Evolutionary conservation across 2,329 filamentous ascomycete genomes (phyloP).

Genomic region (Tolypocladium ophioglossoides): DNA sequence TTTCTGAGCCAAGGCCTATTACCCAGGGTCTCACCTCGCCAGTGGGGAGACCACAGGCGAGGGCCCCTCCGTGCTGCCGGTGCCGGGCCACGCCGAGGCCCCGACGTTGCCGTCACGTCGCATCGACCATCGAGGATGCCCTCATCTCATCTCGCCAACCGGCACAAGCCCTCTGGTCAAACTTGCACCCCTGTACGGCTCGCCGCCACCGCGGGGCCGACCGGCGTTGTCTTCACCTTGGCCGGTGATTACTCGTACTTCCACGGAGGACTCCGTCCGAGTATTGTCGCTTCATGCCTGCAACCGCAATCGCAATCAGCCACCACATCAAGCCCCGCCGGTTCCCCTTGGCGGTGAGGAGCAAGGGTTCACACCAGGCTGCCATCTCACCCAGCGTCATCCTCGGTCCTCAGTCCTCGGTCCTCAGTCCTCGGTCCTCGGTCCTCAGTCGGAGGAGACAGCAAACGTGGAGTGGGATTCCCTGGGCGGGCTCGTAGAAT

Average conservation of each 20-base stretch:
- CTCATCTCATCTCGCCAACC: background rate
- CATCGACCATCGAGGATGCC: background rate
- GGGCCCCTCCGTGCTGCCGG: background rate
- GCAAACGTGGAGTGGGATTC: background rate
- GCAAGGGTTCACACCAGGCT: no score
- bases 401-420: no score
- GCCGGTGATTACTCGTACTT: no score
- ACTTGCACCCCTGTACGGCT: background rate
- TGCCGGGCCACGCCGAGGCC: background rate
- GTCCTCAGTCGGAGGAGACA: background rate
- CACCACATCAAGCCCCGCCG: background rate
- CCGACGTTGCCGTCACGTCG: background rate
- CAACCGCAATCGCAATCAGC: background rate
- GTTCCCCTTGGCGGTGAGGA: background rate
- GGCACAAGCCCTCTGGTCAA: background rate
- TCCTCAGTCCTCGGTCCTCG: no score
- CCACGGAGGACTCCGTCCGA: no score
- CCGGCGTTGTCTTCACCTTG: no score
- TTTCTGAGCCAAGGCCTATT: background rate
- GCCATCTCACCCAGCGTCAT: background rate
- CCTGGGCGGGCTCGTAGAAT: background rate
- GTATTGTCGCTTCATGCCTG: no score
- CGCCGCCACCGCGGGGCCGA: background rate
- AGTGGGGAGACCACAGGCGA: background rate
- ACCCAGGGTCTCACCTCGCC: background rate